Percentiles rank a stretch among this genome's conserved stretches.
Conservation (phyloP, 2,329 filamentous ascomycete species). For the Trichoderma gracile region DNA sequence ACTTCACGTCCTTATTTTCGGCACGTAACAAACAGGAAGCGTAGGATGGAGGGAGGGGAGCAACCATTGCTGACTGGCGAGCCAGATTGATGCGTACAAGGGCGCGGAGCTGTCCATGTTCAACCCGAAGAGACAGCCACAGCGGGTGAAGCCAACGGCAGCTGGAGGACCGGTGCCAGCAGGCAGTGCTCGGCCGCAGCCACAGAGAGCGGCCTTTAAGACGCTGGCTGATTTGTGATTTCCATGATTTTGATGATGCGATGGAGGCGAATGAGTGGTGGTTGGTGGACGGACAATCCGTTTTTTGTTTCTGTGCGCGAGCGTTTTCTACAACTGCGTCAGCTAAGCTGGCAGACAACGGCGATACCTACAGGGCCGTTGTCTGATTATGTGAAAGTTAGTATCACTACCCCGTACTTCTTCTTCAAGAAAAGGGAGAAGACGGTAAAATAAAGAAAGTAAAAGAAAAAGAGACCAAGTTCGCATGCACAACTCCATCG, state of each 20-base stretch:
- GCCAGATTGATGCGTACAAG: slow-evolving; percentile 61
- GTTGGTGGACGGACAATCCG: not conserved
- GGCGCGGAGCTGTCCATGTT: slow-evolving; percentile 61
- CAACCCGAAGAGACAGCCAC: slow-evolving; percentile 51
- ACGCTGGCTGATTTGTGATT: slow-evolving; percentile 56
- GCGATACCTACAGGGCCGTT: not conserved
- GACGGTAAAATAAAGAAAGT: not conserved
- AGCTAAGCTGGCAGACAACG: not conserved
- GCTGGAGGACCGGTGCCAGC: slow-evolving; percentile 23
- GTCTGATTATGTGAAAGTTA: not conserved
- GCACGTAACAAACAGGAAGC: slow-evolving; percentile 42
- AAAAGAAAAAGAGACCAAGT: no score
- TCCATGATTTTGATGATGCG: not conserved
- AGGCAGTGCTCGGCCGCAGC: slow-evolving; percentile 31
- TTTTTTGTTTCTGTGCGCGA: slow-evolving; percentile 1
- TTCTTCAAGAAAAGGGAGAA: not conserved
- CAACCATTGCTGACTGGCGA: slow-evolving; percentile 31
- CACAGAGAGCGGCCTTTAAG: slow-evolving; percentile 46
- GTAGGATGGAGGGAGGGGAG: slow-evolving; percentile 14
- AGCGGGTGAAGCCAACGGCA: slow-evolving; percentile 5
- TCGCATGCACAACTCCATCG: not conserved
- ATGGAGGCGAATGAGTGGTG: not conserved
- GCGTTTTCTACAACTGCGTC: slow-evolving; percentile 15
- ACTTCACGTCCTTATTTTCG: slow-evolving; percentile 62
- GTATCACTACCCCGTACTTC: not conserved